Evolutionary conservation across 2,329 filamentous ascomycete species (phyloP), one percentile per base, ranked within the genome.

Genomic region (Neodidymelliopsis sp.): DNA sequence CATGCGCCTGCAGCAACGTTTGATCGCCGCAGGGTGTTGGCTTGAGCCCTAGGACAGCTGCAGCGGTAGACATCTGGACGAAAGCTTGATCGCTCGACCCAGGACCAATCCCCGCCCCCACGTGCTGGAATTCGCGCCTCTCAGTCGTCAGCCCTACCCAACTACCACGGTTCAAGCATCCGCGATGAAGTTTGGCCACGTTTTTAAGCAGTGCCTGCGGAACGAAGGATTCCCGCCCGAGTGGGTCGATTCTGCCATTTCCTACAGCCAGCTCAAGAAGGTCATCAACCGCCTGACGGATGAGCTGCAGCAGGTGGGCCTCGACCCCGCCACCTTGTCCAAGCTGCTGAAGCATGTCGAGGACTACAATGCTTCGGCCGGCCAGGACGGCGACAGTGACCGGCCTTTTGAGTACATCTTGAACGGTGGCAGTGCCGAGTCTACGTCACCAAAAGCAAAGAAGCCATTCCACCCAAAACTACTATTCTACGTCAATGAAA

Each of bases 251-350:
- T 86, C 85, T 20, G 90, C 91, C 37, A 89, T 96, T 54, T 90
- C 89, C 2, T 96, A 96, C 70, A 83, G 87, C 33, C 84, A 91
- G 71, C 82, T 96, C 47, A 96, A 96, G 74, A 96, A 95, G 76
- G 90, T 89, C 73, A 87, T 96, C 67, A 93, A 92, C 68, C 87
- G 86, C 67, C 86, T 95, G 38, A 84, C 87, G 57, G 75, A 77
- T 40, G 90, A 96, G 75, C 80, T 96, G 41, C 75, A 79, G 29
- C 79, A 81, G 24, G 75, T 93, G 11, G 90, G 90, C 6, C 82
- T 95, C 22, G 87, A 90, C 56, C 82, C 83, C 4, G 81, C 86
- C 8, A 91, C 87, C 2, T 75, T 95, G 45, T 80, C 84, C 35
- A 81, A 83, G 48, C 79, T 94, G 20, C 78, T 89, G 44, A 78